A percentile compares a stretch with the other conserved stretches of the same genome.
Evolutionary conservation across 805 yeast genomes (phyloP).

Genomic region (Clavispora fructus): DNA sequence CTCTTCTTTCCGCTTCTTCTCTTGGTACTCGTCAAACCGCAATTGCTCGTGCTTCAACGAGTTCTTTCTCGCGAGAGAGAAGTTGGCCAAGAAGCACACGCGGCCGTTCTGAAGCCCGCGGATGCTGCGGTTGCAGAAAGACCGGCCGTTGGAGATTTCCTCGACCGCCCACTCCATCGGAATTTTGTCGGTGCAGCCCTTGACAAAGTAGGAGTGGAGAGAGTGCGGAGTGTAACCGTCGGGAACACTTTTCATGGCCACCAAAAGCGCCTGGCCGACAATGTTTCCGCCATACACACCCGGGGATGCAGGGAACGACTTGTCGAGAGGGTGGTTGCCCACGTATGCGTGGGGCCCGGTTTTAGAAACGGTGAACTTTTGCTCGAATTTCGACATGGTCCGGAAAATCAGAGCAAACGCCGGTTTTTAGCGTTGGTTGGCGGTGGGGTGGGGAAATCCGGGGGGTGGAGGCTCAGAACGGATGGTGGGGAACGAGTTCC

Average conservation of each 20-base stretch:
- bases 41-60: conserved; percentile 16
- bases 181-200: conserved; percentile 28
- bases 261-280: conserved; percentile 30
- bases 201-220: conserved; percentile 35
- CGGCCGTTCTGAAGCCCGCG: conserved; percentile 26
- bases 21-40: conserved; percentile 19
- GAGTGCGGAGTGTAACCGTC: conserved; percentile 37
- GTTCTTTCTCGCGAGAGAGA: conserved; percentile 32
- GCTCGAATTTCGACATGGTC: conserved; percentile 5
- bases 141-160: conserved; percentile 28
- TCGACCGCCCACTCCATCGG: conserved; percentile 31
- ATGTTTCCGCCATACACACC: conserved; percentile 41
- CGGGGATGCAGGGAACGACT: conserved; percentile 23
- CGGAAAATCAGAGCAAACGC: not conserved
- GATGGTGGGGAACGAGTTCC: too few species aligned
- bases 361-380: conserved; percentile 6
- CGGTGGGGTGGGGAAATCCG: not conserved
- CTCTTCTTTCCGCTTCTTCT: conserved; percentile 4
- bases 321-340: conserved; percentile 16
- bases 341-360: conserved; percentile 2
- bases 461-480: too few species aligned
- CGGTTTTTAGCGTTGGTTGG: not conserved
- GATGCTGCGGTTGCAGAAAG: conserved; percentile 30
- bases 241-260: conserved; percentile 30
- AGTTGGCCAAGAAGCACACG: conserved; percentile 27